Evolutionary conservation across 2,329 filamentous ascomycete species (phyloP).

Genomic region (Juglanconis sp.): DNA sequence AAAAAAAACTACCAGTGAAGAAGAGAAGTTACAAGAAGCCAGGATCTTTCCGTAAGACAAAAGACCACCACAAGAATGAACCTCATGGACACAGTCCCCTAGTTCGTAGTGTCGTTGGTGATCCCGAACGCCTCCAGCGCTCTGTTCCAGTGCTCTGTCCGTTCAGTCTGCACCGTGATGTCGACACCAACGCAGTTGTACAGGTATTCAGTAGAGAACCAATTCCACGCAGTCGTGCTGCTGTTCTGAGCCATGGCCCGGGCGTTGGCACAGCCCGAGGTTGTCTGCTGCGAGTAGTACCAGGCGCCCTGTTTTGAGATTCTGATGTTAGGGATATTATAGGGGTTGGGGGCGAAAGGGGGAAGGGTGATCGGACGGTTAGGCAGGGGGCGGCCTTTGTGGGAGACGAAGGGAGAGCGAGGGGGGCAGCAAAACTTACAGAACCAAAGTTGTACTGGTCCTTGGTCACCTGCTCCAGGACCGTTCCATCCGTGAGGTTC

Average conservation of each 20-base stretch:
- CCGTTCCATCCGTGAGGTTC: conserved; percentile 29
- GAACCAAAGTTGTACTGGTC: conserved; percentile 54
- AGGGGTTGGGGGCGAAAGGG: background rate
- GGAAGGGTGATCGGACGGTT: too few species aligned
- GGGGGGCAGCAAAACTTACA: background rate
- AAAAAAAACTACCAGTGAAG: too few species aligned
- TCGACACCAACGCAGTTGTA: conserved; percentile 39
- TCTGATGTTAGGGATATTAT: conserved; percentile 55
- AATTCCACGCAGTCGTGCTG: conserved; percentile 27
- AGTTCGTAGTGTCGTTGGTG: background rate
- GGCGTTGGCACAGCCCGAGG: conserved; percentile 33
- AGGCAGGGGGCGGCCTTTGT: too few species aligned
- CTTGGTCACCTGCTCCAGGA: conserved; percentile 42
- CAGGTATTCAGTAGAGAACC: conserved; percentile 37
- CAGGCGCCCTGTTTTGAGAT: conserved; percentile 36
- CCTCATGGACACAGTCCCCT: background rate
- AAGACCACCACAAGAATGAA: background rate
- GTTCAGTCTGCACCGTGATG: conserved; percentile 22
- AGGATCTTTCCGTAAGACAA: too few species aligned
- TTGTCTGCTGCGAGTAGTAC: conserved; percentile 42
- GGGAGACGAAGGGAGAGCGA: too few species aligned
- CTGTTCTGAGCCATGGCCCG: conserved; percentile 31
- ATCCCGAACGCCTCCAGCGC: conserved; percentile 48
- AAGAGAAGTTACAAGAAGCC: too few species aligned
- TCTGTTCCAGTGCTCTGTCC: conserved; percentile 38